Evolutionary conservation across 345 rosid species (phyloP).

Genomic region (Limnanthes douglasii): DNA sequence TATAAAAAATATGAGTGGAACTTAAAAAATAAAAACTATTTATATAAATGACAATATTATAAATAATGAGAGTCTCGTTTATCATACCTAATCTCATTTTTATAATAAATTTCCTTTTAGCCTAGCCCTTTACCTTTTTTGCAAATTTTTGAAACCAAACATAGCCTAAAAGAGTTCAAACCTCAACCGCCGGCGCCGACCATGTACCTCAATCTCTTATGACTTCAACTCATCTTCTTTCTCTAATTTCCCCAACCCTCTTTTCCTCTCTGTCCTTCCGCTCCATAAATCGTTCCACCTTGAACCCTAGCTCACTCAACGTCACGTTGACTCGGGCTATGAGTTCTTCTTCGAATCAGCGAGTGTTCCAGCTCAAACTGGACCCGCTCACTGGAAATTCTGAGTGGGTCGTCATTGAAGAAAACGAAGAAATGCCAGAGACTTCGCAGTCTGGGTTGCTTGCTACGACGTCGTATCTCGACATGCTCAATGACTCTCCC

Average conservation of each 20-base stretch:
- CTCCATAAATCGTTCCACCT: not conserved
- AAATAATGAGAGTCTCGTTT: too few species aligned
- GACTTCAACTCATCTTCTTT: not conserved
- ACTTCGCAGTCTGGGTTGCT: slow-evolving; percentile 11
- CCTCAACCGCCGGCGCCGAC: slow-evolving; percentile 7
- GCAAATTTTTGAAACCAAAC: too few species aligned
- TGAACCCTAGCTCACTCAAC: slow-evolving; percentile 1
- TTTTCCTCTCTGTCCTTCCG: slow-evolving; percentile 3
- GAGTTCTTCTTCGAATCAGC: slow-evolving; percentile 11
- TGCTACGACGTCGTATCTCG: slow-evolving; percentile 15
- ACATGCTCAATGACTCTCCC: slow-evolving; percentile 20
- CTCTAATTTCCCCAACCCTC: slow-evolving; percentile 7
- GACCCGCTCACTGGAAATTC: slow-evolving; percentile 18
- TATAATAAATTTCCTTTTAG: too few species aligned
- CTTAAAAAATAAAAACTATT: too few species aligned
- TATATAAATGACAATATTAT: too few species aligned
- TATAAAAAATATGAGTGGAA: too few species aligned
- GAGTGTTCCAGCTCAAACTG: slow-evolving; percentile 20
- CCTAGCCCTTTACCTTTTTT: too few species aligned
- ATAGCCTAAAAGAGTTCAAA: too few species aligned
- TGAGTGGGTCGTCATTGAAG: slow-evolving; percentile 20
- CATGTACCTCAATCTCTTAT: not conserved
- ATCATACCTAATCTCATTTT: too few species aligned
- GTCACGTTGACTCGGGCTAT: slow-evolving; percentile 8
- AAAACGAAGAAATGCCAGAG: slow-evolving; percentile 10